Evolutionary conservation across 192 early-diverging fungal species (phyloP), one percentile per base, ranked within the genome.

Genomic region (Podila epicladia): DNA sequence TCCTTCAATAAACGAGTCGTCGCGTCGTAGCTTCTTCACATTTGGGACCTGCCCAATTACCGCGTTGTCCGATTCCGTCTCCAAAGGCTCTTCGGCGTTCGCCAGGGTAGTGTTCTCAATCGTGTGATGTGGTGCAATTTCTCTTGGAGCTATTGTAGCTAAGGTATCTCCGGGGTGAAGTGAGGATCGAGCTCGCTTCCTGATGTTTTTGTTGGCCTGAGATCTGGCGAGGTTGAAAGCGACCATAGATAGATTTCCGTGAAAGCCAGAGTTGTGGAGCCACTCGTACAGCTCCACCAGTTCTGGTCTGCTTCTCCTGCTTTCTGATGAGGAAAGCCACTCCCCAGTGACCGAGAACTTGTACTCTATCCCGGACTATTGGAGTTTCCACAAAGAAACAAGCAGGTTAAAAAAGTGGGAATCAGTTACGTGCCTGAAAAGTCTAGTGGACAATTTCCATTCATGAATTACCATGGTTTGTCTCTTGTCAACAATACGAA

Each of bases 271-370:
- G 22, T 68, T 80, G 62, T 63, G 60, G 19, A 80, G 77, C 66
- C 71, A 80, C 49, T 80, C 77, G 32, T 80, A 80, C 0, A 80
- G 62, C 29, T 80, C 77, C n/a, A 80, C 77, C 28, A 80, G 58
- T 8, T 80, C 77, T 69, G 77, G 77, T 41, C 69, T 68, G 48
- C 63, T 65, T 41, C 22, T 58, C 6, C 77, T 71, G 33, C 58
- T 65, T 6, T 66, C 65, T 2, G 77, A 80, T 12, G 77, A 80
- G 4, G 62, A 8, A 4, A 80, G 45, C 77, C 77, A 80, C 22
- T 80, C 77, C 7, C 26, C 51, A 20, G 71, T 69, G 29, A 60
- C 64, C 1, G 74, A 76, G 48, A 67, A 55, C 17, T 69, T 66
- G 37, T 80, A 80, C 51, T 80, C 77, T 49, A 45, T 73, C 15